A percentile compares a stretch with the other conserved stretches of the same genome.
Evolutionary conservation across 352 stramenopile genomes (phyloP).

Genomic region (Phytophthora brassicae): DNA sequence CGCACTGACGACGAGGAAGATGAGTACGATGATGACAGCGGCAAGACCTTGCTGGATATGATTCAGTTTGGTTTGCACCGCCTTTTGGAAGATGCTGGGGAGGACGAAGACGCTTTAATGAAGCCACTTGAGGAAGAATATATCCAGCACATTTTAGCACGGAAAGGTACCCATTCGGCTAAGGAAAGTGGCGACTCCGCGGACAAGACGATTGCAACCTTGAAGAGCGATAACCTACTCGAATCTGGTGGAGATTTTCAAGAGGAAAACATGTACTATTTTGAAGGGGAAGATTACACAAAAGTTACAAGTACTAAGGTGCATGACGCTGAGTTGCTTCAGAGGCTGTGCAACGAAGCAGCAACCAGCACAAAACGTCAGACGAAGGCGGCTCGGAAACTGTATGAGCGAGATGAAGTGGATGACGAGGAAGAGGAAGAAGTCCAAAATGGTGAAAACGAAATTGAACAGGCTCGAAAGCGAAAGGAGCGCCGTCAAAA

Average conservation of each 20-base stretch:
- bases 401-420: conserved; percentile 41
- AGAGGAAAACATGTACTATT: conserved; percentile 87
- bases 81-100: conserved; percentile 46
- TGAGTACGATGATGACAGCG: conserved; percentile 39
- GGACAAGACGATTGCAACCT: conserved; percentile 6
- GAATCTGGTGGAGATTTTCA: conserved; percentile 57
- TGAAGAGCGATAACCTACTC: conserved; percentile 52
- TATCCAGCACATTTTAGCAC: conserved; percentile 50
- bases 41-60: conserved; percentile 59
- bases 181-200: not conserved
- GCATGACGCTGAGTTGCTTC: conserved; percentile 45
- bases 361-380: conserved; percentile 29
- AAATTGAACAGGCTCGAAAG: conserved; percentile 42
- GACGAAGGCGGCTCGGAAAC: conserved; percentile 28
- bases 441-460: conserved; percentile 35
- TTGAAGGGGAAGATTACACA: conserved; percentile 76
- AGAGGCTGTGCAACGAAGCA: conserved; percentile 35
- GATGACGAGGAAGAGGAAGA: conserved; percentile 41
- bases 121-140: conserved; percentile 59
- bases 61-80: conserved; percentile 79
- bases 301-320: conserved; percentile 36
- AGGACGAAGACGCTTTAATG: conserved; percentile 35
- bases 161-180: conserved; percentile 17
- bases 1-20: conserved; percentile 26
- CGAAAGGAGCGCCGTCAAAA: conserved; percentile 46